Evolutionary conservation across 208 protist species (phyloP), one percentile per base, ranked within the genome.

Genomic region (Angomonas desouzai): DNA sequence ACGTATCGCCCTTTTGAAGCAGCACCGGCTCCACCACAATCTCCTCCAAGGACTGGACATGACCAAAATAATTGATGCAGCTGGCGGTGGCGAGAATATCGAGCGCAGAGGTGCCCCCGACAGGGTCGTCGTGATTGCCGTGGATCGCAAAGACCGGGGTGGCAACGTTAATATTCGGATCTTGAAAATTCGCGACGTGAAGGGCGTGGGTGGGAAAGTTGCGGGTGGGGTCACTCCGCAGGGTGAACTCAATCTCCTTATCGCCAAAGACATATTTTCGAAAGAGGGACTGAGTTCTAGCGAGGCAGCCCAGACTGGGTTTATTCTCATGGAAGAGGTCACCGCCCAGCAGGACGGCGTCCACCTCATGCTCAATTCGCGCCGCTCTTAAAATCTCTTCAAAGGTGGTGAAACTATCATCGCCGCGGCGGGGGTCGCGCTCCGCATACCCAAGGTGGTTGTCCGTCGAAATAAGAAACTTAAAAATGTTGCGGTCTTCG

Each of bases 291-390:
- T 95, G 96, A 1, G 93, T 84, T 13, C 89, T 77, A 23, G 87
- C 70, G 16, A 99, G 67, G 59, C 92, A 97, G 27, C 83, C 66
- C 22, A 98, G 81, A 28, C 93, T 98, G 0, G 98, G 98, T 72
- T 99, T 99, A 77, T 99, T 99, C 45, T 99, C 97, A 79, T 99
- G 97, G 65, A 99, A 99, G 9, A 99, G 81, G 69, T 99, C 98
- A 10, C 98, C 98, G 20, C 97, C 97, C 13, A 99, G 85, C 0
- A 99, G 79, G 55, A 99, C 77, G 11, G 98, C 87, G 73, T 99
- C 98, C 0, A 97, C 97, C 61, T 98, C 75, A 68, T 96, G 81
- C 76, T 97, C 85, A 22, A 93, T 74, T 7, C 87, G 79, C 7
- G 97, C 98, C 7, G 89, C 87, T 9, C 90, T 71, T 34, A 99